Base-by-base conservation (phyloP, 2,329 filamentous ascomycete species). In the Verticillium klebahnii region DNA sequence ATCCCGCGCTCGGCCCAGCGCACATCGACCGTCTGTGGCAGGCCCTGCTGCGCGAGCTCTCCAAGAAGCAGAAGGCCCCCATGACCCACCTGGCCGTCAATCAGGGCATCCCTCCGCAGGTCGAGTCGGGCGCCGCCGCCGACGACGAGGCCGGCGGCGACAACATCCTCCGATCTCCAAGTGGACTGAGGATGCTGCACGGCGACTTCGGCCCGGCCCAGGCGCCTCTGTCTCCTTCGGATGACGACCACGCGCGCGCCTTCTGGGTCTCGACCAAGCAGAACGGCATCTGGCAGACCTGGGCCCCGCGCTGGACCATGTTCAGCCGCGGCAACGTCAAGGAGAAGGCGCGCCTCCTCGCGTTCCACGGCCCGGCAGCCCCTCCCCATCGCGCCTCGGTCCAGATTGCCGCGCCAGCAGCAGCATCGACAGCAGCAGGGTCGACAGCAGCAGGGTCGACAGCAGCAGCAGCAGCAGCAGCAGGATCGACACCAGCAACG, bases 241-340 rank as follows among this genome's bases (percentile, higher is more conserved):
- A 69, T 1, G 59, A 69, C 1, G 89, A 94, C 69, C 90, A 96
- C 62, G 72, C 79, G 0, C 62, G 72, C 1, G 89, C 92, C 0
- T 85, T 96, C 65, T 98, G 94, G 94, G 90, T 90, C 1, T 84
- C 82, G 14, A 88, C 89, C 5, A 85, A 82, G 59, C 93, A 97
- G 72, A 91, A 92, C 70, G 90, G 89, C 2, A 90, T 98, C 62
- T 76, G 79, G 39, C 94, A 98, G 77, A 88, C 84, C 2, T 98
- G 93, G 93, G 90, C 93, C 1, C 94, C 94, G 15, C 77, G 88
- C 1, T 93, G 92, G 81, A 96, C 93, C 31, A 97, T 97, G 93
- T 98, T 98, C 73, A 93, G 89, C 65, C 85, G 93, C 1, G 93
- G 94, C 3, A 98, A 97, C 74, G 81, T 97, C 63, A 90, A 88